Evolutionary conservation across 352 stramenopile genomes (phyloP).

Genomic region (Detonula confervacea): DNA sequence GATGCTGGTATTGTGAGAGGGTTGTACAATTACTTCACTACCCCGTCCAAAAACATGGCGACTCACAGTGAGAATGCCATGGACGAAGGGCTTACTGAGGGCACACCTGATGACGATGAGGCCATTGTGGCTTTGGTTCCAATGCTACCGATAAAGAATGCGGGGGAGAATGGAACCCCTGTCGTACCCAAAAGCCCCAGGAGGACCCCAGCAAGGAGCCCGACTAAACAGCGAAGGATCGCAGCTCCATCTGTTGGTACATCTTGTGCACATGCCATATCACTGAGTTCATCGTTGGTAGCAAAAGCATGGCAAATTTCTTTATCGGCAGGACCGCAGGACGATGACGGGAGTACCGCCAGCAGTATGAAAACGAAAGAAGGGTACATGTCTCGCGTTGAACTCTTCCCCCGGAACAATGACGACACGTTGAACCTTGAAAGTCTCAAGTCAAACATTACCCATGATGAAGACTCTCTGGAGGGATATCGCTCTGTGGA

Average conservation of each 20-base stretch:
- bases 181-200: neutral
- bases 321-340: neutral
- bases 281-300: slow-evolving; percentile 22
- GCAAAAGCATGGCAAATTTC: slow-evolving; percentile 32
- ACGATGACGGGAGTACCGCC: neutral
- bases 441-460: neutral
- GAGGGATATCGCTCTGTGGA: slow-evolving; percentile 30
- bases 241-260: slow-evolving; percentile 11
- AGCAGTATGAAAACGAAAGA: slow-evolving; percentile 1
- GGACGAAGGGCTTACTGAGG: neutral
- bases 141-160: slow-evolving; percentile 2
- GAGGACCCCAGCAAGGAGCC: slow-evolving; percentile 4
- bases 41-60: slow-evolving; percentile 21
- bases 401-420: neutral
- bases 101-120: slow-evolving; percentile 10
- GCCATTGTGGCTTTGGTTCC: slow-evolving; percentile 37
- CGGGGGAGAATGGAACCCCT: neutral
- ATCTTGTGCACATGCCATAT: slow-evolving; percentile 2
- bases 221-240: slow-evolving; percentile 19
- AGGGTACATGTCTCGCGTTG: neutral
- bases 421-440: slow-evolving; percentile 25
- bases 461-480: neutral
- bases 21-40: slow-evolving; percentile 43
- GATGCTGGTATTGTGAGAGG: slow-evolving; percentile 24
- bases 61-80: neutral